Evolutionary conservation across 352 stramenopile species (phyloP).

Genomic region (Pythium vanterpoolii): DNA sequence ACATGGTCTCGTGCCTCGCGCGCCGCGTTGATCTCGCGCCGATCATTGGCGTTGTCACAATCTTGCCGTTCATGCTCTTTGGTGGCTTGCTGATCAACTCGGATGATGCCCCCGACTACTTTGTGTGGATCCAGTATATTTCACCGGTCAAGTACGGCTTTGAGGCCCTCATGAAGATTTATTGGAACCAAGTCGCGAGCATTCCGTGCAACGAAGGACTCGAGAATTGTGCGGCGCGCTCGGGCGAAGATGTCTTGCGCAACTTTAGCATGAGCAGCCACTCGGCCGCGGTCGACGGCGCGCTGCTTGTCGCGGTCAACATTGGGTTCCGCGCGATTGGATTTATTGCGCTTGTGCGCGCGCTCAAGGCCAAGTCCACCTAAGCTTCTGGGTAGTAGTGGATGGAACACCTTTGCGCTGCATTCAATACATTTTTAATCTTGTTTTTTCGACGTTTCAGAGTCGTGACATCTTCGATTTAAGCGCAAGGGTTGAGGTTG

Average conservation of each 20-base stretch:
- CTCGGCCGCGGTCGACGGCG: conserved; percentile 23
- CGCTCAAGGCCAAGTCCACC: too few species aligned
- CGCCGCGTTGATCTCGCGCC: conserved; percentile 27
- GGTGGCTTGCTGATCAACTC: conserved; percentile 37
- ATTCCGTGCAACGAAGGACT: conserved; percentile 46
- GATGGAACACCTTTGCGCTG: too few species aligned
- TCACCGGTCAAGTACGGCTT: conserved; percentile 41
- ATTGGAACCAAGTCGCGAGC: conserved; percentile 22
- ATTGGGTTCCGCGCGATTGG: conserved; percentile 35
- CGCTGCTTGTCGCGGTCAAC: conserved; percentile 34
- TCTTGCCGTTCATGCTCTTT: conserved; percentile 39
- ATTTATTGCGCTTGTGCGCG: too few species aligned
- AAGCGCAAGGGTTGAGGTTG: too few species aligned
- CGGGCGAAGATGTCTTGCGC: conserved; percentile 19
- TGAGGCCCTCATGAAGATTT: conserved; percentile 29
- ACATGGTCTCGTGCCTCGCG: conserved; percentile 35
- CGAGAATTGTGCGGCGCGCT: conserved; percentile 25
- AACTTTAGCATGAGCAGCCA: conserved; percentile 37
- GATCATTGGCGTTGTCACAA: conserved; percentile 33
- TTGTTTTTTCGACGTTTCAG: too few species aligned
- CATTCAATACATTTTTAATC: too few species aligned
- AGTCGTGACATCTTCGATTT: too few species aligned
- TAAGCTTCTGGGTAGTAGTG: too few species aligned
- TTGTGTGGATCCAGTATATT: conserved; percentile 32
- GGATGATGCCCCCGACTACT: conserved; percentile 29